Evolutionary conservation across 2,329 filamentous ascomycete species (phyloP).

Genomic region (Dactylella cylindrospora): DNA sequence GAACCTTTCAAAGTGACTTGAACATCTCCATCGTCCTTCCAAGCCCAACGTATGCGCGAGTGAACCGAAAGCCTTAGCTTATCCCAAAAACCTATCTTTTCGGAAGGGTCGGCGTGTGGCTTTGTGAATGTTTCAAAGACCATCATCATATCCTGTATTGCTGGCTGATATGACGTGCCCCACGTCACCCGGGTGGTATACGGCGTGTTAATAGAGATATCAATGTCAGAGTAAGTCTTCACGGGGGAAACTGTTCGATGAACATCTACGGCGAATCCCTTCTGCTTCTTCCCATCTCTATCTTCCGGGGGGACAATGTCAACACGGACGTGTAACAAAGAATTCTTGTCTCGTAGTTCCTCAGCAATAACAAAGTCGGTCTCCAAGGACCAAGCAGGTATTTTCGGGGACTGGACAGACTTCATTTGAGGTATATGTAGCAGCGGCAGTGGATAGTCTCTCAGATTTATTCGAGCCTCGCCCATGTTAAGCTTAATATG

Average conservation of each 20-base stretch:
- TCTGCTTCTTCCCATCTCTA: constrained; percentile 57
- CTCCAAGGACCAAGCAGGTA: constrained; percentile 79
- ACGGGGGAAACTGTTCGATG: constrained; percentile 89
- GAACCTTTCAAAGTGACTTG: constrained; percentile 89
- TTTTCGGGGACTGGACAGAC: constrained; percentile 72
- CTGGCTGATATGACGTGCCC: constrained; percentile 96
- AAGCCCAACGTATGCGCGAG: constrained; percentile 81
- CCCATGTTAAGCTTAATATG: constrained; percentile 85
- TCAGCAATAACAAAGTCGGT: constrained; percentile 96
- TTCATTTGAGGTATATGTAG: constrained; percentile 85
- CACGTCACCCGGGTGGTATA: constrained; percentile 92
- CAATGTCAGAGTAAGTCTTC: constrained; percentile 93
- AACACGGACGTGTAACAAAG: constrained; percentile 75
- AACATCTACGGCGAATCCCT: constrained; percentile 80
- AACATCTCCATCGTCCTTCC: constrained; percentile 88
- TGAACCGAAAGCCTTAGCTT: constrained; percentile 95
- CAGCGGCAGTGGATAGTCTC: constrained; percentile 91
- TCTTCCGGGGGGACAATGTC: constrained; percentile 76
- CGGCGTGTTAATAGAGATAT: constrained; percentile 87
- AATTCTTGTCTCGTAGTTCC: constrained; percentile 79
- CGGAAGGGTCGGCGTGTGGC: constrained; percentile 87
- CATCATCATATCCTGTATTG: constrained; percentile 99
- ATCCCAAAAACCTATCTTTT: constrained; percentile 96
- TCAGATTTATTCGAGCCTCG: constrained; percentile 79
- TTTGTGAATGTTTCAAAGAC: constrained; percentile 97